These are phyloP conservation scores for Stromatinia cepivora DNA, from an alignment of 2,329 filamentous ascomycete species.

Conservation along the genomic window DNA sequence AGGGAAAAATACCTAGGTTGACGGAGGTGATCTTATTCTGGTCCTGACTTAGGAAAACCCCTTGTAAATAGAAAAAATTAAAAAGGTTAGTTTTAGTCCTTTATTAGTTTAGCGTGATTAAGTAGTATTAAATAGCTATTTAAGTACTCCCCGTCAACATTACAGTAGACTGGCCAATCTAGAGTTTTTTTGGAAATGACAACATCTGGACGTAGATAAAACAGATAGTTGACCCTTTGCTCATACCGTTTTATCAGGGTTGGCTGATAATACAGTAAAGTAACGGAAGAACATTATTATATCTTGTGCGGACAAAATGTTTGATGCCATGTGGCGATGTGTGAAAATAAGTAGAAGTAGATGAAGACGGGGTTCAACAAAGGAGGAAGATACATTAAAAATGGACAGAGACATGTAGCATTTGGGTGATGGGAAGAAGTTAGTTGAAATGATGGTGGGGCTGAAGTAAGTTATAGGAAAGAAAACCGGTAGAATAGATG, in stretches of 20 bases:
- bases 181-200: neutral
- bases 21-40: slow-evolving; percentile 17
- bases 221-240: neutral
- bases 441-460: slow-evolving; percentile 20
- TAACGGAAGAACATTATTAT: slow-evolving; percentile 3
- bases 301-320: neutral
- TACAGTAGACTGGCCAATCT: neutral
- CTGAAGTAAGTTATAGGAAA: neutral
- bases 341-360: neutral
- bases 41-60: slow-evolving; percentile 6
- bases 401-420: neutral
- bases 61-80: neutral
- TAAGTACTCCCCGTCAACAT: neutral
- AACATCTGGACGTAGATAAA: neutral
- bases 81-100: neutral
- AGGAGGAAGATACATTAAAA: slow-evolving; percentile 1
- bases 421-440: neutral
- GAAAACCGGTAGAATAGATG: slow-evolving; percentile 4
- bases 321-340: neutral
- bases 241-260: neutral
- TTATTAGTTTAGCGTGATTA: neutral
- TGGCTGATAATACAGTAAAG: neutral
- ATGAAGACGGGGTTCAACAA: neutral
- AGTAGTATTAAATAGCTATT: no score
- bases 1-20: slow-evolving; percentile 10